Base-by-base conservation (phyloP, 2,329 filamentous ascomycete species). In the Stagonosporopsis vannaccii region DNA sequence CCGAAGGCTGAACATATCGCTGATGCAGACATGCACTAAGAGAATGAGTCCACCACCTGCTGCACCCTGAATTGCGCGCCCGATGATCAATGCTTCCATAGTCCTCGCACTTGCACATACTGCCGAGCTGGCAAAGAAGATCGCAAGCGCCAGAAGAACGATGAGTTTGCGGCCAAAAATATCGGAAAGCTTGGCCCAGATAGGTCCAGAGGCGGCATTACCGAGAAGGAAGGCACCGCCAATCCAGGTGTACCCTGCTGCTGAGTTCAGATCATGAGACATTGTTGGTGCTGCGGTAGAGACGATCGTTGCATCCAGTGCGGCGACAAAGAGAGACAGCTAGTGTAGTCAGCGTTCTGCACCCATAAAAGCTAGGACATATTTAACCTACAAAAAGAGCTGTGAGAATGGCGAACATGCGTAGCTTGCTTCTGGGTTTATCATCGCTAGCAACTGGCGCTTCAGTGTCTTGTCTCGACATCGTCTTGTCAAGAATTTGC, bases 221-320 rank as follows among this genome's bases (percentile, higher is more conserved):
- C 87, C 87, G 11, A 93, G 83, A 3, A 92, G 79, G 72, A 90
- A 93, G 0, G 90, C 85, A 25, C 84, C 87, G 1, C 90, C 90
- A 58, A 94, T 89, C 91, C 90, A 93, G 13, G 87, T 86, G 75
- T 92, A 93, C 22, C 89, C 90, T 15, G 84, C 79, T 3, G 85
- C 85, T 6, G 89, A 90, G 40, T 86, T 69, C 58, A 93, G 84
- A 57, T 89, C 81, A 30, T 76, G 75, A 5, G 85, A 81, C 60
- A 91, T 90, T 13, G 85, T 86, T 0, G 88, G 87, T 5, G 90
- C 80, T 6, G 87, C 86, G 0, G 87, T 90, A 11, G 88, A 83
- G 63, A 88, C 78, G 63, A 87, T 87, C 15, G 86, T 89, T 47
- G 84, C 63, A 41, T 80, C 78, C 4, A 80, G 66, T 9, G 78